Evolutionary conservation across 1,139 yeast genomes (phyloP), one percentile per base, ranked within the genome.

Genomic region (Debaryomycetaceae sp.): DNA sequence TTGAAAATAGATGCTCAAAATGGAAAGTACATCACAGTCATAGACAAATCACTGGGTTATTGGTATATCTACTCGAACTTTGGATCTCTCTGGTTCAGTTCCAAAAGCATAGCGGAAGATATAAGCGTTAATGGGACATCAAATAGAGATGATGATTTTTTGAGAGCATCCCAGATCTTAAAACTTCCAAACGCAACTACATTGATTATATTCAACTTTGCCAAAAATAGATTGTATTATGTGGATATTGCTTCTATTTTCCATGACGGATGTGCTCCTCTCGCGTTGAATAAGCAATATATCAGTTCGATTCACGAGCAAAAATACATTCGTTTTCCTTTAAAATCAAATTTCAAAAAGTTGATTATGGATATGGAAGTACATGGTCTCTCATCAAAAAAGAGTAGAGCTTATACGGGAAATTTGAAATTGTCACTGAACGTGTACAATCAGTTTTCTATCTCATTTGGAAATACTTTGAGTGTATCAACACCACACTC

Each of bases 41-140:
- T 60, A 11, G 52, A 60, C 41, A 30, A 40, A 5, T 39, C 42
- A 3, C 46, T 57, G 14, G 64, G 63, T 1, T 44, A 45, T 30
- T 72, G 75, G 76, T 53, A 56, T 11, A 46, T 70, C 5, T 50
- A 55, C 29, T 62, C 74, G 4, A 64, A 61, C 42, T 70, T 68
- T 44, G 77, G 77, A 1, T 56, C 58, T 31, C 43, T 49, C 3
- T 50, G 59, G 8, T 69, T 67, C 44, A 59, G 56, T 40, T 62
- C 73, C 0, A 45, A 48, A 4, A 56, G 55, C 24, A 42, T 59
- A 0, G 41, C 55, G 6, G 51, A 55, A 34, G 72, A 65, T 43
- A 44, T 59, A 14, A 58, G 55, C 38, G 53, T 50, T 6, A 43
- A 40, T 7, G 36, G 43, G 16, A 52, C 49, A 19, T 44, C 44